phyloP scores from a whole-genome alignment of 352 stramenopile species.

The Phytophthora fragariaefolia region DNA sequence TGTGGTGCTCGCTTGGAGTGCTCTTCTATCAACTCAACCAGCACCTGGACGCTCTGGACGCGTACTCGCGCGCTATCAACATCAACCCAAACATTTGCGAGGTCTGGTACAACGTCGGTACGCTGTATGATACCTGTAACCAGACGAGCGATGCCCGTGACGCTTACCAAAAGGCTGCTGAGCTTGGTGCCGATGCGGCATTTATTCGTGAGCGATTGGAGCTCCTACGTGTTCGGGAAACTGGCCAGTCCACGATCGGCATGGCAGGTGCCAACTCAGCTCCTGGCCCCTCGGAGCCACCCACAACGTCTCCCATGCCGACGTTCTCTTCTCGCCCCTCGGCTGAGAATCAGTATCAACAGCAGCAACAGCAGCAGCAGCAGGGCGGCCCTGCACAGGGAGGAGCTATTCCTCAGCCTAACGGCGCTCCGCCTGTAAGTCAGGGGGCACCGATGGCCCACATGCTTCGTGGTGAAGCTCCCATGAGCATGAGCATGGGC shows the following conservation, averaged over 20 bases:
- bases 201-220: conserved; percentile 88
- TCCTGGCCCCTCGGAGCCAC: conserved; percentile 78
- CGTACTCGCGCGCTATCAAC: conserved; percentile 91
- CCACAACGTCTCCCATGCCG: conserved; percentile 87
- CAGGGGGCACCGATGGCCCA: conserved; percentile 59
- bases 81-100: conserved; percentile 93
- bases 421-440: conserved; percentile 36
- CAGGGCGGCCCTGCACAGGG: conserved; percentile 36
- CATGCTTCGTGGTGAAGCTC: conserved; percentile 57
- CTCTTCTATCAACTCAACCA: conserved; percentile 92
- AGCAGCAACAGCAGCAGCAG: conserved; percentile 37
- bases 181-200: conserved; percentile 82
- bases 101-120: conserved; percentile 93
- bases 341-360: conserved; percentile 62
- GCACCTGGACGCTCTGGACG: conserved; percentile 87
- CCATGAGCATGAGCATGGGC: conserved; percentile 62
- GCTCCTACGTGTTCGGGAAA: conserved; percentile 78
- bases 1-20: conserved; percentile 92
- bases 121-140: conserved; percentile 92
- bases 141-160: conserved; percentile 89
- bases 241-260: conserved; percentile 80
- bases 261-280: conserved; percentile 86
- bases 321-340: conserved; percentile 79
- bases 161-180: conserved; percentile 89
- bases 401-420: conserved; percentile 29